These are phyloP conservation scores for Protomyces pachydermus DNA, from an alignment of 1,139 yeast genomes.

Conservation along the genomic window DNA sequence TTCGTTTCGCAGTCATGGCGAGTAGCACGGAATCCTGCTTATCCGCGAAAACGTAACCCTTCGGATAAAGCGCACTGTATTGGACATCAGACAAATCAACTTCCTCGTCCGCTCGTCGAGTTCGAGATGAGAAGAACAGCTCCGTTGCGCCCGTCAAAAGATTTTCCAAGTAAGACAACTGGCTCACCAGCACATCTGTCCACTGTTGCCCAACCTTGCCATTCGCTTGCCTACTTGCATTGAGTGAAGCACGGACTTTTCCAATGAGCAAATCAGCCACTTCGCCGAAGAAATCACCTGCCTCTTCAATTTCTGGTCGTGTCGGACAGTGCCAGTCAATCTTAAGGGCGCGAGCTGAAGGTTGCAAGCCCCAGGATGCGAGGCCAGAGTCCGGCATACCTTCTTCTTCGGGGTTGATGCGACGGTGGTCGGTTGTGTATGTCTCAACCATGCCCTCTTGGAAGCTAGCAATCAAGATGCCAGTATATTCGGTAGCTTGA, in stretches of 20 bases:
- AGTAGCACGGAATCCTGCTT: conserved; percentile 54
- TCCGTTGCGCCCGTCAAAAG: conserved; percentile 32
- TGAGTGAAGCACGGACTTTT: background rate
- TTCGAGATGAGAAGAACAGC: conserved; percentile 29
- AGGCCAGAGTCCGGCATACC: conserved; percentile 15
- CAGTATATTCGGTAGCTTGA: conserved; percentile 48
- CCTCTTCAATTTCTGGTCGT: conserved; percentile 51
- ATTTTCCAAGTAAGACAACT: conserved; percentile 21
- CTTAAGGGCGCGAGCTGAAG: conserved; percentile 44
- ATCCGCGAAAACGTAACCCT: conserved; percentile 51
- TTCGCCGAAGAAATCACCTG: conserved; percentile 51
- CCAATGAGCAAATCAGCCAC: conserved; percentile 7
- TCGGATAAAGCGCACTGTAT: conserved; percentile 38
- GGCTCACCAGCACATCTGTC: conserved; percentile 22
- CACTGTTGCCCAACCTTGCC: conserved; percentile 25
- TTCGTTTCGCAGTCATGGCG: conserved; percentile 58
- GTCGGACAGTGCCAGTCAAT: conserved; percentile 76
- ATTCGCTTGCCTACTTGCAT: conserved; percentile 1
- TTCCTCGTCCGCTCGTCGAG: conserved; percentile 14
- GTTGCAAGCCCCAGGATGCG: conserved; percentile 34
- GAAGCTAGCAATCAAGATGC: conserved; percentile 54
- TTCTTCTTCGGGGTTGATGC: conserved; percentile 28
- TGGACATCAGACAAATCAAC: conserved; percentile 10
- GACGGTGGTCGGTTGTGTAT: conserved; percentile 30
- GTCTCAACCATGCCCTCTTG: conserved; percentile 58